Base-by-base conservation (phyloP, 176 grass and related monocot species). In the Metroxylon sagu region DNA sequence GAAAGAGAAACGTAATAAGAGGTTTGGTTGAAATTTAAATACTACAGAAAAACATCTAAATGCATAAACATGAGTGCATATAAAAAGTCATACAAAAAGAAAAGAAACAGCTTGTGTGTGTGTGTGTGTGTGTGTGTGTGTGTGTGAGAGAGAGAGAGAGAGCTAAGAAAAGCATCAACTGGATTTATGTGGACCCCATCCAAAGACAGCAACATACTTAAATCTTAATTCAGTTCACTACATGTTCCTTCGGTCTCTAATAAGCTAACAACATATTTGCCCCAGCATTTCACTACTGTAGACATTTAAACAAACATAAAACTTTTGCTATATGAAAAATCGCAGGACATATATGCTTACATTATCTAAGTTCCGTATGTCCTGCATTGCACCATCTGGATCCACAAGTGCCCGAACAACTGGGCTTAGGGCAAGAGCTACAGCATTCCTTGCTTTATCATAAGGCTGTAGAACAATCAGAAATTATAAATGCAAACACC, bases 371-470 rank as follows among this genome's bases (percentile, higher is more conserved):
- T 85, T 73, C 49, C 87, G 76, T 52, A 97, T 89, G 68, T 97
- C 75, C 57, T 85, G 92, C 77, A 97, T 68, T 82, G 92, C 92
- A 72, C 92, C 92, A 56, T 96, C 81, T 30, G 92, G 92, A 73
- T 96, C 92, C 73, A 96, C 69, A 64, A 96, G 80, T 77, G 92
- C 92, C 74, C 87, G 84, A 68, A 96, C 87, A 62, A 96, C 92
- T n/a, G 92, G 92, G 54, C 92, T 96, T 68, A 88, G 80, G 70
- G 92, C 87, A 72, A 96, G 92, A 74, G 92, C 92, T 68, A 96
- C 58, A 26, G 92, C 92, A 85, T 96, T 96, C 61, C 92, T 82
- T 71, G 92, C 86, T 80, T 96, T 96, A 85, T 96, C 92, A 87
- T 85, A 90, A 64, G 75, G 72, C 92, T 96, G 64, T 14, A 75